A percentile compares a stretch with the other conserved stretches of the same genome.
These are phyloP conservation scores for Periconia sp. DNA, from an alignment of 2,329 filamentous ascomycete species.

Conservation along the genomic window DNA sequence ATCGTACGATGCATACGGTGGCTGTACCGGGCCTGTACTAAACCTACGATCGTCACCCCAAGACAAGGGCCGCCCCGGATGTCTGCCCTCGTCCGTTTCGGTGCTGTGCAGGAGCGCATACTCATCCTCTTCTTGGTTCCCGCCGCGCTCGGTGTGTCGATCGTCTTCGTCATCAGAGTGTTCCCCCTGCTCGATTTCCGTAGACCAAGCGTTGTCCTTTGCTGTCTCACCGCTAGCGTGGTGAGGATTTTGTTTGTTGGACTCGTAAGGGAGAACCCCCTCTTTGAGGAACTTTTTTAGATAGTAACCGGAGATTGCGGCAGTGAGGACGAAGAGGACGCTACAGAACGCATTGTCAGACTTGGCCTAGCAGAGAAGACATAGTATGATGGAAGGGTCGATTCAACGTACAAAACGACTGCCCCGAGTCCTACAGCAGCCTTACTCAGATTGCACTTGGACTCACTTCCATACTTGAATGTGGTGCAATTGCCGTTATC, in stretches of 20 bases:
- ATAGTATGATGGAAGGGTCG: no score
- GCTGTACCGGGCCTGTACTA: slow-evolving; percentile 17
- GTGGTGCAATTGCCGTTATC: slow-evolving; percentile 57
- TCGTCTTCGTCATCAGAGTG: slow-evolving; percentile 51
- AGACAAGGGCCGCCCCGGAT: slow-evolving; percentile 48
- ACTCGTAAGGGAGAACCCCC: slow-evolving; percentile 58
- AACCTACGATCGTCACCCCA: slow-evolving; percentile 42
- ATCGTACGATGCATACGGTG: slow-evolving; percentile 50
- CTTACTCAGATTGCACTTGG: slow-evolving; percentile 63
- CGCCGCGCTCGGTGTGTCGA: slow-evolving; percentile 45
- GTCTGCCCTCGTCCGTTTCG: slow-evolving; percentile 47
- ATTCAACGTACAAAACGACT: slow-evolving; percentile 62
- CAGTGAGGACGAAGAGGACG: slow-evolving; percentile 60
- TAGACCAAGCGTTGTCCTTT: slow-evolving; percentile 52
- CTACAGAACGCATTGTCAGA: no score
- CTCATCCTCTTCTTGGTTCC: slow-evolving; percentile 56
- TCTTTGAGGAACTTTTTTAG: slow-evolving; percentile 63
- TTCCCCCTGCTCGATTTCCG: slow-evolving; percentile 50
- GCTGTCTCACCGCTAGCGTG: slow-evolving; percentile 41
- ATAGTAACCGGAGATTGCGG: slow-evolving; percentile 60
- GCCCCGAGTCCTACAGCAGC: slow-evolving; percentile 63
- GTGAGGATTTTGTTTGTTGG: slow-evolving; percentile 52
- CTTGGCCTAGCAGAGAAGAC: no score
- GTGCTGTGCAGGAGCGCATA: slow-evolving; percentile 57
- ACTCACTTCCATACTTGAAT: slow-evolving; percentile 61